Evolutionary conservation across 768 basidiomycete species (phyloP), one percentile per base, ranked within the genome.

Genomic region (Sistotremastrum suecicum): DNA sequence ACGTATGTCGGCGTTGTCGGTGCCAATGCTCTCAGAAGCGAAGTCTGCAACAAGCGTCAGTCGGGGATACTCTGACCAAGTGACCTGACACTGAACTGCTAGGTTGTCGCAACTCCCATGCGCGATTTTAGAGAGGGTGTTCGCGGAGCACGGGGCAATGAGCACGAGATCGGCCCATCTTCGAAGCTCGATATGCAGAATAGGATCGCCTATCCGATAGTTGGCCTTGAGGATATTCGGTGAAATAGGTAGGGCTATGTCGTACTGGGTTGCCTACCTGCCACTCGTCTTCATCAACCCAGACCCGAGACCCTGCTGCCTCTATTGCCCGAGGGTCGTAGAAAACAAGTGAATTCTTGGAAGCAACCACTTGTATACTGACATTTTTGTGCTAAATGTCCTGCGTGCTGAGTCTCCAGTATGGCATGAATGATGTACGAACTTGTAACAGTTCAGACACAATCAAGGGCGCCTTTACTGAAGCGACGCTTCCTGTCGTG

Each of bases 151-250:
- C 0, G 95, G 95, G 0, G 89, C 89, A 42, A 99, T 74, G 41
- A 99, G 79, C 43, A 98, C 91, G 43, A 97, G 64, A 56, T 99
- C 91, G 39, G 94, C 91, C 95, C 95, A 98, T 46, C 80, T 67
- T 34, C 90, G 66, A 2, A 95, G 77, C 64, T 99, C 91, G 47
- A 98, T 98, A 61, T 99, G 95, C 30, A 97, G 70, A 46, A 98
- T 94, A 0, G 90, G 89, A 54, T 97, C 84, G 1, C 90, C 86
- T 41, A 92, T 75, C 49, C 72, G 74, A 56, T 76, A 86, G 54
- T 71, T 72, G 28, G 66, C 72, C 90, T 92, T 12, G 52, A 9
- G 0, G 9, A 31, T 11, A 1, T 28, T 11, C 12, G 32, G 28
- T 39, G 35, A 2, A 7, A 29, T 11, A 12, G 4, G 29, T 34